These are phyloP conservation scores for Aureobasidium pullulans DNA, from an alignment of 2,329 filamentous ascomycete species.

Conservation along the genomic window DNA sequence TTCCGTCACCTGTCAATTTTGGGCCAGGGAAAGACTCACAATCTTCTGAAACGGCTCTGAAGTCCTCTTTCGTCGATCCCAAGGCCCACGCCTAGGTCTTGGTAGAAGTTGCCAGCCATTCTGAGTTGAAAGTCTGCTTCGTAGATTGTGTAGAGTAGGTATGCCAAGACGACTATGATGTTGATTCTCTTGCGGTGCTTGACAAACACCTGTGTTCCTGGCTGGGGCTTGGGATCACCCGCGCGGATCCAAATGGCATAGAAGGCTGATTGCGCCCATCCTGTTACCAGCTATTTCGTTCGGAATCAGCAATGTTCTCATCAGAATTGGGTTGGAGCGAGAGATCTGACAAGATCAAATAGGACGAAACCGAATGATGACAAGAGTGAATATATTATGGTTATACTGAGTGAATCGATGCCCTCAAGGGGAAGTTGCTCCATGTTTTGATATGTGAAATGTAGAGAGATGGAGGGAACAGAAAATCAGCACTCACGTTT, in stretches of 20 bases:
- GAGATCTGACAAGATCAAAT: neutral
- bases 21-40: slow-evolving; percentile 31
- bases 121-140: slow-evolving; percentile 80
- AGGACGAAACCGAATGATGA: neutral
- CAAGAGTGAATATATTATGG: neutral
- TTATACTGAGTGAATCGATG: neutral
- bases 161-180: slow-evolving; percentile 71
- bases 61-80: slow-evolving; percentile 66
- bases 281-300: slow-evolving; percentile 60
- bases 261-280: slow-evolving; percentile 70
- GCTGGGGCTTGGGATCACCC: slow-evolving; percentile 67
- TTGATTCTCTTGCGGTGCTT: slow-evolving; percentile 76
- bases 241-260: slow-evolving; percentile 86
- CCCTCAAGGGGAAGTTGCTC: neutral
- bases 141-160: slow-evolving; percentile 87
- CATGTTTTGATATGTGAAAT: neutral
- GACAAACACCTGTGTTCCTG: slow-evolving; percentile 60
- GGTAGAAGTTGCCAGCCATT: slow-evolving; percentile 67
- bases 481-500: slow-evolving; percentile 37
- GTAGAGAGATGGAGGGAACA: neutral
- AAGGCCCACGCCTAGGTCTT: slow-evolving; percentile 62
- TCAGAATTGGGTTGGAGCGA: neutral
- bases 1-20: neutral
- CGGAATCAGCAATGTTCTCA: neutral
- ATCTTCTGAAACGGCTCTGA: slow-evolving; percentile 75